phyloP scores from a whole-genome alignment of 2,329 filamentous ascomycete genomes.

The Sordariomycetes sp. region DNA sequence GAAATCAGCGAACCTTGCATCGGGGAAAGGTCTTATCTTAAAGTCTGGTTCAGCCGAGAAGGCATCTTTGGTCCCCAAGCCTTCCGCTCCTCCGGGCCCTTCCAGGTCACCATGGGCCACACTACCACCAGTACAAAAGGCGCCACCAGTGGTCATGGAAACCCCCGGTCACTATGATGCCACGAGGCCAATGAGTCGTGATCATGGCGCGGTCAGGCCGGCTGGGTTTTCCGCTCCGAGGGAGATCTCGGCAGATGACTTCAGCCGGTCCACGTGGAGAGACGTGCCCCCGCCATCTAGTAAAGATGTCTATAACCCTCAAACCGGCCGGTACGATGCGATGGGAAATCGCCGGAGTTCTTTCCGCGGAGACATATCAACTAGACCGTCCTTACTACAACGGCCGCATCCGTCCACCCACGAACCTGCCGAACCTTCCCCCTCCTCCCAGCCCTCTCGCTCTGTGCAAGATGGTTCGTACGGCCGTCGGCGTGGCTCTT shows the following conservation, averaged over 20 bases:
- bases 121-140: constrained; percentile 72
- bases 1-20: constrained; percentile 31
- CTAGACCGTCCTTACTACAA: constrained; percentile 70
- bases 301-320: constrained; percentile 85
- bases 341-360: constrained; percentile 66
- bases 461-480: constrained; percentile 54
- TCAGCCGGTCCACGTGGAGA: constrained; percentile 71
- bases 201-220: constrained; percentile 37
- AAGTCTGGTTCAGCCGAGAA: constrained; percentile 55
- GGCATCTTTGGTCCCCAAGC: constrained; percentile 60
- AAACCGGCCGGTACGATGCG: constrained; percentile 85
- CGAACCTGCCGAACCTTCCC: constrained; percentile 65
- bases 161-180: constrained; percentile 29
- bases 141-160: constrained; percentile 55
- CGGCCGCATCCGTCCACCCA: constrained; percentile 49
- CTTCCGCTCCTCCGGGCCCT: constrained; percentile 51
- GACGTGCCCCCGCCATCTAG: constrained; percentile 50
- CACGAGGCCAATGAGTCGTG: constrained; percentile 32
- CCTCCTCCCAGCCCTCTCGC: constrained; percentile 72
- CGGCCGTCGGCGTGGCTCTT: constrained; percentile 70
- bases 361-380: constrained; percentile 50
- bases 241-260: constrained; percentile 90
- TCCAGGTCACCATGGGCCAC: constrained; percentile 87
- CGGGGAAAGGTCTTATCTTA: constrained; percentile 48
- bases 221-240: constrained; percentile 36